These are phyloP conservation scores for Dicorynia guianensis DNA, from an alignment of 306 rosid genomes.

Conservation along the genomic window DNA sequence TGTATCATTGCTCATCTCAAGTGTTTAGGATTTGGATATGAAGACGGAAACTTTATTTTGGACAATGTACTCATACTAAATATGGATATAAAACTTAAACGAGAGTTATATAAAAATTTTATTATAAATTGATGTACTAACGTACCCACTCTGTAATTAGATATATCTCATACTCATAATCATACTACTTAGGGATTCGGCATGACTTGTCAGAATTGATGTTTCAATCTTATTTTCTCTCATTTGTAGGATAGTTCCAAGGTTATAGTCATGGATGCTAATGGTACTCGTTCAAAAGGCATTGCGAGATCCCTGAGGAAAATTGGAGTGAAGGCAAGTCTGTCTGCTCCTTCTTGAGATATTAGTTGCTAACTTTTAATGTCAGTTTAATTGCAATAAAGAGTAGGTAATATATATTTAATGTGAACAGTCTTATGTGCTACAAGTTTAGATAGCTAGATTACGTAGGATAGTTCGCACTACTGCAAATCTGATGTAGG, in stretches of 20 bases:
- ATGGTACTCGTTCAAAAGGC: slow-evolving; percentile 82
- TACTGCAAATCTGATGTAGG: slow-evolving; percentile 32
- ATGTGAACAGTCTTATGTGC: not conserved
- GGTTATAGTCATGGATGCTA: slow-evolving; percentile 90
- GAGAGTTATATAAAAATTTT: no score
- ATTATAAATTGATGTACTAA: no score
- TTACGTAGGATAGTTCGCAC: slow-evolving; percentile 14
- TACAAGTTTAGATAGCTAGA: slow-evolving; percentile 18
- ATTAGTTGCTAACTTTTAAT: slow-evolving; percentile 28
- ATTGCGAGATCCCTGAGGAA: slow-evolving; percentile 90
- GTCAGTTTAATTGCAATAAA: not conserved
- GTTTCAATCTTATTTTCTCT: slow-evolving; percentile 58
- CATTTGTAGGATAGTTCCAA: slow-evolving; percentile 90
- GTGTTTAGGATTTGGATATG: slow-evolving; percentile 40
- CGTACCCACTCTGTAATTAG: no score
- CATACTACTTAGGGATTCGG: no score
- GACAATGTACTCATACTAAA: no score
- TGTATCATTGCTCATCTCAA: slow-evolving; percentile 28
- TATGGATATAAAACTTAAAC: no score
- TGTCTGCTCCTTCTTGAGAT: slow-evolving; percentile 42
- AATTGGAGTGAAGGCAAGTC: slow-evolving; percentile 85
- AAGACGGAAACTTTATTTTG: no score
- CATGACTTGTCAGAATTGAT: slow-evolving; percentile 46
- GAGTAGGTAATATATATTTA: no score
- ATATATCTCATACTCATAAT: no score